phyloP scores from a whole-genome alignment of 257 asterid species.

The Catharanthus roseus region DNA sequence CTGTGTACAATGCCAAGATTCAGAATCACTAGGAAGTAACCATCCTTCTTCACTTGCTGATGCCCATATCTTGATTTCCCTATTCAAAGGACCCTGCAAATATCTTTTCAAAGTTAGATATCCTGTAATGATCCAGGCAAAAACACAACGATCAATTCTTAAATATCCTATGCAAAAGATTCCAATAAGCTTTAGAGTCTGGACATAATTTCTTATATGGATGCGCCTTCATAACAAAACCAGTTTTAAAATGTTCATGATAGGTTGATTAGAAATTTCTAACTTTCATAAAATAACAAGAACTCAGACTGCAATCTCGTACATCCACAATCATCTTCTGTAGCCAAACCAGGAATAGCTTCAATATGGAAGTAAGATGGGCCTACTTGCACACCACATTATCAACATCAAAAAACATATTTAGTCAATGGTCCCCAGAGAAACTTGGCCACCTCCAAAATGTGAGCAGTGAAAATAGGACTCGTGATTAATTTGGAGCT shows the following conservation, averaged over 20 bases:
- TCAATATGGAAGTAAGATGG: neutral
- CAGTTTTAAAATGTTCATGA: neutral
- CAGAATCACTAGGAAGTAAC: slow-evolving; percentile 91
- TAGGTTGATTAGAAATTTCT: neutral
- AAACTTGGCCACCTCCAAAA: neutral
- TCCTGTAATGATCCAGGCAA: neutral
- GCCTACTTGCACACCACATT: neutral
- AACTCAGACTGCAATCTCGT: no score
- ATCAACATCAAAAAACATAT: neutral
- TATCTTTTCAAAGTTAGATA: slow-evolving; percentile 10
- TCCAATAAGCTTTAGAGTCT: neutral
- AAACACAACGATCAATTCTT: neutral
- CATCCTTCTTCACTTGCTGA: slow-evolving; percentile 97
- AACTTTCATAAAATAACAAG: neutral
- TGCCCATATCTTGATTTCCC: slow-evolving; percentile 83
- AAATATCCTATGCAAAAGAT: neutral
- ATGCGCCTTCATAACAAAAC: neutral
- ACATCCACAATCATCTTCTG: neutral
- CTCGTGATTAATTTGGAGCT: neutral
- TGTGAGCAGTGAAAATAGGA: neutral
- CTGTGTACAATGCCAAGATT: slow-evolving; percentile 88
- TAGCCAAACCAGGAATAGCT: neutral
- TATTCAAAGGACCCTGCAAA: slow-evolving; percentile 80
- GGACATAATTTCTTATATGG: neutral
- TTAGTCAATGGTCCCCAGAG: neutral